A percentile compares a stretch with the other conserved stretches of the same genome.
These are phyloP conservation scores for Solanum lycopersicoides DNA, from an alignment of 257 asterid genomes.

Conservation along the genomic window DNA sequence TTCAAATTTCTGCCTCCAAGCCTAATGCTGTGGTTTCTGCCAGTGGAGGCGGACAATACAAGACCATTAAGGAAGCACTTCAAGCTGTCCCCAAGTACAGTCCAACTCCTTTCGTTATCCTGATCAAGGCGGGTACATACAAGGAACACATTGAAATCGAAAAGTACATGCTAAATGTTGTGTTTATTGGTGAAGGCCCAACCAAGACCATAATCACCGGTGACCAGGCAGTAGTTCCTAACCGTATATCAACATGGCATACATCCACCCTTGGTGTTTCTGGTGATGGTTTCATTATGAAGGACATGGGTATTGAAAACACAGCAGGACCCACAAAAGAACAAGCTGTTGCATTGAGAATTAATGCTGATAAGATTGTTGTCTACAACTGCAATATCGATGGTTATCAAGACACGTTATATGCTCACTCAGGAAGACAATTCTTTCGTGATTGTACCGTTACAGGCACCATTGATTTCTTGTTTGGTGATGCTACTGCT, in stretches of 20 bases:
- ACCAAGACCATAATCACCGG: slow-evolving; percentile 25
- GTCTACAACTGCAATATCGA: slow-evolving; percentile 60
- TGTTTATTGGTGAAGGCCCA: slow-evolving; percentile 60
- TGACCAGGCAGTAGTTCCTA: slow-evolving; percentile 5
- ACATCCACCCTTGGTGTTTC: not conserved
- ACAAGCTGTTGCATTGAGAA: slow-evolving; percentile 45
- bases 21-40: slow-evolving; percentile 37
- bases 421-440: slow-evolving; percentile 64
- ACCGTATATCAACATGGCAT: not conserved
- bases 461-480: slow-evolving; percentile 69
- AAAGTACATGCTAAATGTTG: slow-evolving; percentile 9
- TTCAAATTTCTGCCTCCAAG: not conserved
- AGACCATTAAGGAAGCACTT: slow-evolving; percentile 14
- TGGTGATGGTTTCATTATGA: slow-evolving; percentile 43
- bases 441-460: slow-evolving; percentile 58
- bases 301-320: slow-evolving; percentile 70
- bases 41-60: slow-evolving; percentile 27
- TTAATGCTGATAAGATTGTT: slow-evolving; percentile 19
- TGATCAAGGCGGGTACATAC: slow-evolving; percentile 26
- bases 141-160: slow-evolving; percentile 14
- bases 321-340: slow-evolving; percentile 55
- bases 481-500: slow-evolving; percentile 67
- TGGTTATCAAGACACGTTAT: slow-evolving; percentile 70
- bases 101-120: slow-evolving; percentile 9
- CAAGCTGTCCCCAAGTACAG: not conserved